Evolutionary conservation across 805 yeast genomes (phyloP).

Genomic region (Candida caryicola): DNA sequence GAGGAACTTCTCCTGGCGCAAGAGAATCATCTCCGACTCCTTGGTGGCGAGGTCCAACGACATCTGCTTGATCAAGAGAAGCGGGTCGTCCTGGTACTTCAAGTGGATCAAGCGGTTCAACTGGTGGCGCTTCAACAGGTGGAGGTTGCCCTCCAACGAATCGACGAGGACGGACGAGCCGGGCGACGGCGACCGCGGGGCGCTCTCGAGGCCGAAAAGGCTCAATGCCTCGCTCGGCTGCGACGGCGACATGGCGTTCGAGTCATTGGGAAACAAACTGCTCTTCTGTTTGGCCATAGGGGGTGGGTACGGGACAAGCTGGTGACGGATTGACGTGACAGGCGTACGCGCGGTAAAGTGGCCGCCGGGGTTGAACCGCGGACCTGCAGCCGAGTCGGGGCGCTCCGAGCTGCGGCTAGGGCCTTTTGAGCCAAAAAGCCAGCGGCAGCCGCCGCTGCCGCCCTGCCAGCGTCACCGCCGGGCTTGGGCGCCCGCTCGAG

Average conservation of each 20-base stretch:
- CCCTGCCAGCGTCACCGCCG: no score
- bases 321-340: no score
- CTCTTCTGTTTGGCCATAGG: conserved; percentile 8
- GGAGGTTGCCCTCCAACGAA: conserved; percentile 15
- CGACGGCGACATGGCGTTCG: not conserved
- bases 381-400: no score
- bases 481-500: no score
- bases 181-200: not conserved
- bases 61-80: conserved; percentile 42
- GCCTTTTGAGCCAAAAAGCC: no score
- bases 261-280: conserved; percentile 14
- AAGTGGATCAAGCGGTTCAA: conserved; percentile 19
- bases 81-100: conserved; percentile 26
- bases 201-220: not conserved
- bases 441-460: no score
- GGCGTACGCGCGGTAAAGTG: no score
- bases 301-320: no score
- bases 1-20: conserved; percentile 30
- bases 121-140: conserved; percentile 10
- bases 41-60: conserved; percentile 47
- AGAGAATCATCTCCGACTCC: conserved; percentile 43
- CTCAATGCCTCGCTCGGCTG: not conserved
- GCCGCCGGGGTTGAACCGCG: no score
- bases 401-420: no score
- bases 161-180: conserved; percentile 1